Base-by-base conservation (phyloP, 257 asterid species). In the Jasminum sambac region DNA sequence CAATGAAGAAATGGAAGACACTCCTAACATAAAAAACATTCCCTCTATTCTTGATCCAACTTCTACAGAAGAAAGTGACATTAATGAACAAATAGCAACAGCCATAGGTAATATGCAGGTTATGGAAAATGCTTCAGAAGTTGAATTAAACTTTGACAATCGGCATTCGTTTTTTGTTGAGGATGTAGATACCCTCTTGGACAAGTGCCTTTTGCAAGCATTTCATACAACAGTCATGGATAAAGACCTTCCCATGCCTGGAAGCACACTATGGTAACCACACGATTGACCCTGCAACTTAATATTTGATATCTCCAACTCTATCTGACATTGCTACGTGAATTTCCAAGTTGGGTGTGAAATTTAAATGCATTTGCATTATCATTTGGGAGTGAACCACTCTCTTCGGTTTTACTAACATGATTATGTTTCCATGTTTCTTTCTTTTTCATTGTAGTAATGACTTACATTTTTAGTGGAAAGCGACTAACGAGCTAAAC, bases 151-250 rank as follows among this genome's bases (percentile, higher is more conserved):
- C 80, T 80, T 64, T 63, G 91, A 82, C 67, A 88, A 76, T 21
- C 91, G 81, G 67, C 85, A 67, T 68, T 59, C 74, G 10, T 75
- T 89, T 73, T 85, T 96, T 55, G 84, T 76, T 64, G 93, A 86
- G 84, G 98, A 89, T 72, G 77, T 89, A 39, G 97, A 94, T 78
- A 72, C 74, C 17, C 82, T 94, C 63, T 67, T 94, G 74, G 96
- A 94, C 80, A 88, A 83, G 82, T 89, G 97, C 85, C 96, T 91
- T 75, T 79, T 94, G 84, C 97, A 91, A 83, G 96, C 99, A 19
- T 73, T 94, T 72, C 90, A 91, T 74, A 87, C 86, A 59, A 84
- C 97, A 5, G 79, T 93, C 68, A 85, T 86, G 68, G 96, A 89
- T 64, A 87, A 84, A 76, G 97, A 94, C 88, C 95, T 94, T 70